Evolutionary conservation across 75 land plant genomes (phyloP).

Genomic region (Pinus tabuliformis): DNA sequence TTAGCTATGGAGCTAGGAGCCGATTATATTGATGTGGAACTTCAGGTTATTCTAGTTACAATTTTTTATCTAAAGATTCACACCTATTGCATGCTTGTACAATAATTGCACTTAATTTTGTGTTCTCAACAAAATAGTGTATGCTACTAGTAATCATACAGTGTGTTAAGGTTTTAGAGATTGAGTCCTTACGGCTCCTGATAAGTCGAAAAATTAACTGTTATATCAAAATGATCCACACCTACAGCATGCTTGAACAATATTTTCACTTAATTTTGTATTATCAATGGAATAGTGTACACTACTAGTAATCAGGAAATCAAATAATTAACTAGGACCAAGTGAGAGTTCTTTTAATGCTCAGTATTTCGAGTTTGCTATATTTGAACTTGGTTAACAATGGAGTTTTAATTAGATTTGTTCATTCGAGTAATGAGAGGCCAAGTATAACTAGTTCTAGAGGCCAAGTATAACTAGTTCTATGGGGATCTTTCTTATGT

Average conservation of each 20-base stretch:
- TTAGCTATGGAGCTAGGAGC: slow-evolving; percentile 37
- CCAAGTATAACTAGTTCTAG: no score
- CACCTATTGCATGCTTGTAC: neutral
- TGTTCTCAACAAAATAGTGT: neutral
- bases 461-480: no score
- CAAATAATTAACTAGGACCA: neutral
- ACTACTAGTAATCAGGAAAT: no score
- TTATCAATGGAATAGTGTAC: neutral
- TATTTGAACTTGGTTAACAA: neutral
- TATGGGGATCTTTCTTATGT: no score
- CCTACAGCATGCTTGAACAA: neutral
- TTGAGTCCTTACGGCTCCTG: neutral
- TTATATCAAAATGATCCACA: slow-evolving; percentile 1
- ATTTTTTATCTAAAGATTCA: neutral
- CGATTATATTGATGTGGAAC: slow-evolving; percentile 47
- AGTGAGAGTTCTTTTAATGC: neutral
- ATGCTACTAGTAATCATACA: no score
- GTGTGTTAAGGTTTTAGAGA: no score
- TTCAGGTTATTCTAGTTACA: slow-evolving; percentile 19
- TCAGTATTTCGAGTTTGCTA: neutral
- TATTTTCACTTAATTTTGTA: neutral
- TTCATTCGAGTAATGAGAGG: neutral
- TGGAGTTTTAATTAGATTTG: neutral
- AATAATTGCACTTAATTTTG: neutral
- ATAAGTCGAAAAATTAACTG: neutral